Base-by-base conservation (phyloP, 805 yeast species). In the Ogataea zsoltii region DNA sequence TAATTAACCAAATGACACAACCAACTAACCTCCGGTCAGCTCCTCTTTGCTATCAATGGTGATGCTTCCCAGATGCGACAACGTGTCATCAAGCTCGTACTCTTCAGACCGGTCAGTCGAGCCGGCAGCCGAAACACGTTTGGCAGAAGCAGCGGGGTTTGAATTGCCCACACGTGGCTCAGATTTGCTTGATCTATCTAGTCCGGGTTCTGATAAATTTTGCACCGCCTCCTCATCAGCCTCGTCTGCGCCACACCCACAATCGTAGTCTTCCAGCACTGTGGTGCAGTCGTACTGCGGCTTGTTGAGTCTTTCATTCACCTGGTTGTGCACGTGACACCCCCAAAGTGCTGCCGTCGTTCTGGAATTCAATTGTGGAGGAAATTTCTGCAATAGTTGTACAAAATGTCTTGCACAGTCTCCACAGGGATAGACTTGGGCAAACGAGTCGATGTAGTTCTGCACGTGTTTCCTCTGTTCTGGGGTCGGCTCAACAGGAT, bases 341-440 rank as follows among this genome's bases (percentile, higher is more conserved):
- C 99, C 99, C 99, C 99, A 94, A 53, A 88, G 69, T 0, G 96
- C 89, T 1, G 99, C 98, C 3, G 80, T 77, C 50, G 82, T 80
- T 46, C 96, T 74, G 17, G 85, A 75, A 7, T 80, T 72, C 3
- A 85, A 75, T 60, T 94, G 99, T 2, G 96, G 97, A 1, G 99
- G 98, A 58, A 72, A 83, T 56, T 84, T 74, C 45, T 70, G 60
- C 45, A 94, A 67, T 53, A 92, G 68, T 60, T 77, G 68, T 52
- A 78, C 85, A 65, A 94, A 94, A 65, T 94, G 98, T 53, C 88
- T 74, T 0, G 99, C 97, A 68, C 98, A 94, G 62, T 92, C 97
- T 3, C 96, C 96, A 68, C 98, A 92, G 0, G 99, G 99, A 54
- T 94, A 94, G 9, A 94, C 92, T 57, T 91, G 88, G 1, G 94